phyloP scores from a whole-genome alignment of 306 rosid species.

The Corylus avellana region DNA sequence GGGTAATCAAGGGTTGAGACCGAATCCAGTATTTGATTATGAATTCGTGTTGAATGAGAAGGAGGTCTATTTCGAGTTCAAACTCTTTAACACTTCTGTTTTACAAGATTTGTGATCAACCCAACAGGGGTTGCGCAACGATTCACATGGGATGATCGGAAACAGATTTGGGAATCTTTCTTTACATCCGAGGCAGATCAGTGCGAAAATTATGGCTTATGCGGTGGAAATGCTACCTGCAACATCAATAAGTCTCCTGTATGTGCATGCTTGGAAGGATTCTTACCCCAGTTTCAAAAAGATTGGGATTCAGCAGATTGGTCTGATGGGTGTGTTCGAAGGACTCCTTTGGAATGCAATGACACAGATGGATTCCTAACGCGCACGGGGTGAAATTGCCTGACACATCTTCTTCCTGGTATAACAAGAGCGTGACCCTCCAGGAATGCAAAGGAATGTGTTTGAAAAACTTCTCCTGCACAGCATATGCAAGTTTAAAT shows the following conservation, averaged over 20 bases:
- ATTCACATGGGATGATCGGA: conserved; percentile 15
- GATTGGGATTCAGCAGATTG: not conserved
- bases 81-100: not conserved
- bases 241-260: not conserved
- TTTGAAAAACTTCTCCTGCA: conserved; percentile 34
- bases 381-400: conserved; percentile 22
- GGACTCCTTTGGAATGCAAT: conserved; percentile 16
- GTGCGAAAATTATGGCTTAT: conserved; percentile 32
- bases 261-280: conserved; percentile 32
- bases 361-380: conserved; percentile 16
- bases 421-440: conserved; percentile 8
- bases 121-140: conserved; percentile 21
- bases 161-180: conserved; percentile 19
- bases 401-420: conserved; percentile 41
- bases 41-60: conserved; percentile 9
- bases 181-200: not conserved
- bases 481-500: conserved; percentile 32
- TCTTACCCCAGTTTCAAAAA: not conserved
- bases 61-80: conserved; percentile 17
- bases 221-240: conserved; percentile 28
- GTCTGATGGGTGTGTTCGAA: conserved; percentile 34
- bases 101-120: conserved; percentile 19
- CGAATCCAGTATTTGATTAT: not conserved
- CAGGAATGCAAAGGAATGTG: conserved; percentile 34
- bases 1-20: not conserved